These are phyloP conservation scores for Carex scoparia DNA, from an alignment of 176 grass and related monocot species.

Conservation along the genomic window DNA sequence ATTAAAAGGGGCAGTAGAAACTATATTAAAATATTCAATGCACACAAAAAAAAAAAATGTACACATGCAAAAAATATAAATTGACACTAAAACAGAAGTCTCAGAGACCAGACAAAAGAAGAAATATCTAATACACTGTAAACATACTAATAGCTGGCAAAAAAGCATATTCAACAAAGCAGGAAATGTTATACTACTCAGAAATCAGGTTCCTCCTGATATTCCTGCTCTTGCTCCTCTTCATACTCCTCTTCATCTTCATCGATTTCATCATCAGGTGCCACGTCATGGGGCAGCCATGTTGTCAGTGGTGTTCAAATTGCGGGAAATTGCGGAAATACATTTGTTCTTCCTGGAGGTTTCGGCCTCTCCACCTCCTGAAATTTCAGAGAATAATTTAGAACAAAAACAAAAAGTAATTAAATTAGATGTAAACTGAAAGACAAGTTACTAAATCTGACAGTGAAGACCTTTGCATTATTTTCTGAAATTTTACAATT, in stretches of 20 bases:
- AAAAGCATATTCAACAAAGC: background rate
- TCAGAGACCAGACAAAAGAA: background rate
- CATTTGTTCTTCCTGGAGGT: background rate
- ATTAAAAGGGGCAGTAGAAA: background rate
- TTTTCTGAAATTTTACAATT: background rate
- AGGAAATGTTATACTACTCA: background rate
- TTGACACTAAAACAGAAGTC: background rate
- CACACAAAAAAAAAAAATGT: background rate
- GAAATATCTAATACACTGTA: background rate
- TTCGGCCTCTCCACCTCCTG: conserved; percentile 5
- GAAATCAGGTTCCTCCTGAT: too few relatives aligned
- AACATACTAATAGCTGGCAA: background rate
- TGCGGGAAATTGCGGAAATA: conserved; percentile 5
- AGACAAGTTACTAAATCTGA: background rate
- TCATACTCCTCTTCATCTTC: conserved; percentile 14
- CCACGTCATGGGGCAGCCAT: background rate
- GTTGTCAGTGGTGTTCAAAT: background rate
- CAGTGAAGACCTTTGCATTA: background rate
- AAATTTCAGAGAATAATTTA: background rate
- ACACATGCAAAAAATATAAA: background rate
- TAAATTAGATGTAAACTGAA: background rate
- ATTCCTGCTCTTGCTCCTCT: background rate
- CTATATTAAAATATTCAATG: background rate
- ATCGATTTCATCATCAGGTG: conserved; percentile 14
- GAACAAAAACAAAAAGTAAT: background rate